Evolutionary conservation across 2,329 filamentous ascomycete species (phyloP).

Genomic region (Lojkania enalia): DNA sequence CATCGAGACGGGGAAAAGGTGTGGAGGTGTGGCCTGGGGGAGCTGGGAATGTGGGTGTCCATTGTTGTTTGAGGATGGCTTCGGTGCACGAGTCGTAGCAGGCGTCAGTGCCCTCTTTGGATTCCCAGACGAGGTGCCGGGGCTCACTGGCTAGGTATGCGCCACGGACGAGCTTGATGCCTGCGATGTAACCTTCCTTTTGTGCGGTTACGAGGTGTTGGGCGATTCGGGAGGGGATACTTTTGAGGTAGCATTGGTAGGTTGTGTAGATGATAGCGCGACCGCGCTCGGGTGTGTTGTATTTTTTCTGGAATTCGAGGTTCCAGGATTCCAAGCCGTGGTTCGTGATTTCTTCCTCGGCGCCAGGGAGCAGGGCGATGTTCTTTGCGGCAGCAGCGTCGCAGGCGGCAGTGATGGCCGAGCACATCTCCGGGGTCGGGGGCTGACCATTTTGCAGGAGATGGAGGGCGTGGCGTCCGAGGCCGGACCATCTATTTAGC

Average conservation of each 20-base stretch:
- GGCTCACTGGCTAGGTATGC: slow-evolving; percentile 59
- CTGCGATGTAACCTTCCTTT: slow-evolving; percentile 55
- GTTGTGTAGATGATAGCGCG: slow-evolving; percentile 73
- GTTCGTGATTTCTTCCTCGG: slow-evolving; percentile 80
- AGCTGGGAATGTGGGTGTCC: slow-evolving; percentile 58
- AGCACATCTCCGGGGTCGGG: slow-evolving; percentile 66
- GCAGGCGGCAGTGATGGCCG: slow-evolving; percentile 76
- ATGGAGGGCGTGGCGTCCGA: slow-evolving; percentile 72
- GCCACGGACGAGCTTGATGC: slow-evolving; percentile 61
- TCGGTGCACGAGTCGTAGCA: slow-evolving; percentile 74
- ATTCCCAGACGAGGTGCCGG: slow-evolving; percentile 56
- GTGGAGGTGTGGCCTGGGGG: slow-evolving; percentile 37
- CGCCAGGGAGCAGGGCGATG: slow-evolving; percentile 79
- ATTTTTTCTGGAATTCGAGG: slow-evolving; percentile 72
- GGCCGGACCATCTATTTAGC: slow-evolving; percentile 70
- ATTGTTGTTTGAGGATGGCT: slow-evolving; percentile 66
- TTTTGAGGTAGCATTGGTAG: slow-evolving; percentile 61
- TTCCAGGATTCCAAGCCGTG: slow-evolving; percentile 81
- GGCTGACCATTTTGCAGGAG: slow-evolving; percentile 65
- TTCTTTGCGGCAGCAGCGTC: slow-evolving; percentile 68
- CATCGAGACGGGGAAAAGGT: slow-evolving; percentile 50
- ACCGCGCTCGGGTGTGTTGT: slow-evolving; percentile 61
- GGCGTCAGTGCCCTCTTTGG: slow-evolving; percentile 57
- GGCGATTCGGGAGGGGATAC: slow-evolving; percentile 48
- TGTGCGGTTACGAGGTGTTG: slow-evolving; percentile 52